phyloP scores from a whole-genome alignment of 345 rosid species.

The Boechera divaricarpa region DNA sequence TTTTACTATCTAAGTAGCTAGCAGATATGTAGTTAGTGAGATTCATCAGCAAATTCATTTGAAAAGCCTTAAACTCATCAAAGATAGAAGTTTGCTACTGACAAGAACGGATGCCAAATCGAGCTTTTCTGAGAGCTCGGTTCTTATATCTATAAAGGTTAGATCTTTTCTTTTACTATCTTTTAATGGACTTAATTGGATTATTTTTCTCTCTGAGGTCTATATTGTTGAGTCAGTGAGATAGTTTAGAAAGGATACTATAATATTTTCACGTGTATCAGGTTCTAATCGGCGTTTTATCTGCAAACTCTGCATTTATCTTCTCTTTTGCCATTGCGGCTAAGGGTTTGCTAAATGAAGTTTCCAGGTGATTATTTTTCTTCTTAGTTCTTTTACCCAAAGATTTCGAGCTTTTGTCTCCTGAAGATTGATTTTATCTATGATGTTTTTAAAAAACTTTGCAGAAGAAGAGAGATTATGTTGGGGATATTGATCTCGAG shows the following conservation, averaged over 20 bases:
- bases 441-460: neutral
- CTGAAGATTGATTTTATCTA: slow-evolving; percentile 3
- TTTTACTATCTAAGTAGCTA: neutral
- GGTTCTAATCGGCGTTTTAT: slow-evolving; percentile 60
- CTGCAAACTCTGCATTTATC: slow-evolving; percentile 65
- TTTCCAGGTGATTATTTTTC: slow-evolving; percentile 53
- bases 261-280: slow-evolving; percentile 35
- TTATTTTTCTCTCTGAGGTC: neutral
- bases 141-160: slow-evolving; percentile 36
- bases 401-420: neutral
- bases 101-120: slow-evolving; percentile 50
- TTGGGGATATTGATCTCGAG: slow-evolving; percentile 73
- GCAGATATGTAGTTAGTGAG: neutral
- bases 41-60: neutral
- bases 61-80: slow-evolving; percentile 49
- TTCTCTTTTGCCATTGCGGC: slow-evolving; percentile 54
- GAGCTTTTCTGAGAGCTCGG: slow-evolving; percentile 43
- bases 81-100: slow-evolving; percentile 68
- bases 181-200: neutral
- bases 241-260: slow-evolving; percentile 2
- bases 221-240: slow-evolving; percentile 5
- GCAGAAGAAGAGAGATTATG: slow-evolving; percentile 53
- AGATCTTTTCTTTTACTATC: neutral
- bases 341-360: slow-evolving; percentile 50
- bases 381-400: neutral